These are phyloP conservation scores for Ocimum tenuiflorum DNA, from an alignment of 257 asterid genomes.

Conservation along the genomic window DNA sequence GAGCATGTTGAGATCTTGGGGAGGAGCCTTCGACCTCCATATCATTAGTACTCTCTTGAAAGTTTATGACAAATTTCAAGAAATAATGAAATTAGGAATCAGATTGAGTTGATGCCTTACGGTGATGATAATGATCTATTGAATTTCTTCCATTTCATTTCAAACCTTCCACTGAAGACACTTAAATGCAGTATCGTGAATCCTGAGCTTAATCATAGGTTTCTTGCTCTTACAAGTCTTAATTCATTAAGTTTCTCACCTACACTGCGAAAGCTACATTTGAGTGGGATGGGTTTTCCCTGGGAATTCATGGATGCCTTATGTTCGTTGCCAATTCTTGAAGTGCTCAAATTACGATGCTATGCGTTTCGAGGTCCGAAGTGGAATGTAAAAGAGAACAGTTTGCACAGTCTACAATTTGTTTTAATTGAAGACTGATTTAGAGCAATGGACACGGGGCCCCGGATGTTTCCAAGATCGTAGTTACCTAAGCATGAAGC, in stretches of 20 bases:
- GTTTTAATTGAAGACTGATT: background rate
- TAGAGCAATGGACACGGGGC: background rate
- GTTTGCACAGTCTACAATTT: background rate
- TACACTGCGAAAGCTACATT: background rate
- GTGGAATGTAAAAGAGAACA: background rate
- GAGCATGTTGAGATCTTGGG: background rate
- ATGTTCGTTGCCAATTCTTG: background rate
- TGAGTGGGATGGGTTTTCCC: background rate
- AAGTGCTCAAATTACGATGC: background rate
- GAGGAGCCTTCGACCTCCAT: background rate
- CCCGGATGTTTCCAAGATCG: background rate
- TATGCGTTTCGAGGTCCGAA: background rate
- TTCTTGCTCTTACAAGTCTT: too few species aligned
- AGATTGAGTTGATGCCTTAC: background rate
- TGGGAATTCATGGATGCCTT: background rate
- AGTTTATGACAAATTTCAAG: background rate
- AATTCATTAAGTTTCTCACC: background rate
- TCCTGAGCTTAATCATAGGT: background rate
- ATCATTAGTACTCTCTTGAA: background rate
- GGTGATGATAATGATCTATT: background rate
- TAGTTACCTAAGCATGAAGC: background rate
- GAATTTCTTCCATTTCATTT: too few species aligned
- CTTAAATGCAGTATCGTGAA: background rate
- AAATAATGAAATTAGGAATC: background rate
- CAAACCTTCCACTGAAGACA: background rate